Evolutionary conservation across 305 asterid genomes (phyloP).

Genomic region (Nicotiana rustica): DNA sequence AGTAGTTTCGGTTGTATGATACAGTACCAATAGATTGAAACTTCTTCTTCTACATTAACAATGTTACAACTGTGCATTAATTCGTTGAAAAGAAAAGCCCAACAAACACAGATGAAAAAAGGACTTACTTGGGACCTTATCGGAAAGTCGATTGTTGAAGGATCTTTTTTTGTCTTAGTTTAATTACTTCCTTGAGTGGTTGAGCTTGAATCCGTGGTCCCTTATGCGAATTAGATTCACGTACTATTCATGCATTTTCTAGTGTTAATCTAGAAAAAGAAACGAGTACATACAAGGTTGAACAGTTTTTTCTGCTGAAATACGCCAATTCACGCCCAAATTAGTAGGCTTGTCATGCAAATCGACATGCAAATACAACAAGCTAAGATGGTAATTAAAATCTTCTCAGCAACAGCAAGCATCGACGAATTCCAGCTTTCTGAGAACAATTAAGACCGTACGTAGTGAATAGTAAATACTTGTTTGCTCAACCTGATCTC

Average conservation of each 20-base stretch:
- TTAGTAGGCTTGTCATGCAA: too few relatives aligned
- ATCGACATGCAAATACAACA: too few relatives aligned
- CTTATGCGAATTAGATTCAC: neutral
- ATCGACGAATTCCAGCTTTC: too few relatives aligned
- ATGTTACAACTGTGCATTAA: neutral
- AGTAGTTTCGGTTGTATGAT: neutral
- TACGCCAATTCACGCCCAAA: too few relatives aligned
- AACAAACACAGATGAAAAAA: neutral
- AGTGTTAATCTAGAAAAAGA: neutral
- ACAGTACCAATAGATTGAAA: neutral
- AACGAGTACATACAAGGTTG: neutral
- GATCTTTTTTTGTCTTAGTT: neutral
- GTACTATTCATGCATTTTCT: neutral
- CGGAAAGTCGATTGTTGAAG: neutral
- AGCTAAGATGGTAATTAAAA: too few relatives aligned
- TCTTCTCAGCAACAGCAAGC: too few relatives aligned
- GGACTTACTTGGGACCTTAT: neutral
- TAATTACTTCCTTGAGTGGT: neutral
- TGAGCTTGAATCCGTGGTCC: neutral
- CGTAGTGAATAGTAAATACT: too few relatives aligned
- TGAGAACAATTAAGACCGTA: too few relatives aligned
- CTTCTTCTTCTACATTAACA: neutral
- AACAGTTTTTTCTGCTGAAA: neutral
- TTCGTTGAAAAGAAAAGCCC: slow-evolving; percentile 3
- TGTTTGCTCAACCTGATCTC: too few relatives aligned